Evolutionary conservation across 2,329 filamentous ascomycete genomes (phyloP), one percentile per base, ranked within the genome.

Genomic region (Aspergillus aculeatus): DNA sequence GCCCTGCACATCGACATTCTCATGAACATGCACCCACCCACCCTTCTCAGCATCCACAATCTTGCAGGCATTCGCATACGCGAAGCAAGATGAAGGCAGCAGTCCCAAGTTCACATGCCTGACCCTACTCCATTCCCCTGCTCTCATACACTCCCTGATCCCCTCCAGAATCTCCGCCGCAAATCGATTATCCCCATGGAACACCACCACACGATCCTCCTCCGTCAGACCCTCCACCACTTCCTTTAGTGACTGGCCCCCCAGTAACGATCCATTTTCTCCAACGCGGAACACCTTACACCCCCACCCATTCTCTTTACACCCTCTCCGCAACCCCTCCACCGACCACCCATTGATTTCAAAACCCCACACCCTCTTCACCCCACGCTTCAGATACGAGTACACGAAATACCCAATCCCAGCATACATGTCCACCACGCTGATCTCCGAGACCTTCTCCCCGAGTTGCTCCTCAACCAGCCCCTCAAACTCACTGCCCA

Each of bases 321-420:
- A 91, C 23, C 92, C 94, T 65, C 90, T 85, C 26, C 87, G 82
- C 70, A 98, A 75, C 0, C 90, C 92, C 78, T 97, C 92, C 35
- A 96, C 84, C 65, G 88, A 92, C 88, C 93, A 90, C 0, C 89
- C 88, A 73, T 96, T 97, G 50, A 97, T 80, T 75, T 98, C 94
- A 90, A 91, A 98, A 67, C 92, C 91, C 47, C 95, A 79, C 1
- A 97, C 89, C 52, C 84, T 79, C 9, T 68, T 78, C 68, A 93
- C 78, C 0, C 91, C 92, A 19, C 89, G 84, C 60, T 80, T 82
- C 6, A 88, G 83, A 75, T 96, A 97, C 32, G 86, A 90, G 70
- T 97, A 96, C 3, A 89, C 86, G 76, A 98, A 97, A 76, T 97
- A 97, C 5, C 94, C 94, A 64, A 97, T 96, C 0, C 94, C 94